Evolutionary conservation across 1,284 basidiomycete genomes (phyloP), one percentile per base, ranked within the genome.

Genomic region (Puccinia horiana): DNA sequence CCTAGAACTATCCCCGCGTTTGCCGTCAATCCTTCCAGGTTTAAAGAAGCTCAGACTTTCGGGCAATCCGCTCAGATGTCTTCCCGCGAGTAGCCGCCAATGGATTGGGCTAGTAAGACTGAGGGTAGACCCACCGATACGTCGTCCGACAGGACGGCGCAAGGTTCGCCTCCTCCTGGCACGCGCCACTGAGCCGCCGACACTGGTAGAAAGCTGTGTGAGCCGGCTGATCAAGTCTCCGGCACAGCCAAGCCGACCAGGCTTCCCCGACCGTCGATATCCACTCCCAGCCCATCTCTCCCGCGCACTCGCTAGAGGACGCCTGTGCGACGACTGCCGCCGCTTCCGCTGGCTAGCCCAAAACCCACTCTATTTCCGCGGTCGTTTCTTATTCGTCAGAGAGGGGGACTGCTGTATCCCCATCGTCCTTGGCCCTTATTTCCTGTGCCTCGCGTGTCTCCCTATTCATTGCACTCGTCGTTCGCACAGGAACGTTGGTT

Each of bases 311-410:
- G 29, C 35, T 23, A 56, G 32, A 40, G 72, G 72, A 35, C 26
- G 40, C 4, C n/a, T 14, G 18, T 75, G 72, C 99, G 85, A 96
- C 98, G 87, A 96, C 98, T 88, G 95, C 94, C 29, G 96, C 98
- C 89, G 98, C 98, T 96, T 92, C 98, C 87, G 94, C 93, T 73
- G 95, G 93, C 26, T 93, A 94, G 86, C 89, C 92, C 9, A 90
- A 96, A 1, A 96, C 98, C 88, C 92, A 90, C 85, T 88, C 94
- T 87, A 96, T 99, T 89, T 99, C 98, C 88, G 8, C 29, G 47
- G n/a, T n/a, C 9, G 49, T 14, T 73, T 73, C 35, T 42, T 11
- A 3, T 26, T 47, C 49, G 49, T 32, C n/a, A 16, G 29, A 37
- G 29, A 35, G 35, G 8, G 4, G 11, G 32, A 12, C 49, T 32